These are phyloP conservation scores for Stevia rebaudiana DNA, from an alignment of 140 eudicot species.

Conservation along the genomic window DNA sequence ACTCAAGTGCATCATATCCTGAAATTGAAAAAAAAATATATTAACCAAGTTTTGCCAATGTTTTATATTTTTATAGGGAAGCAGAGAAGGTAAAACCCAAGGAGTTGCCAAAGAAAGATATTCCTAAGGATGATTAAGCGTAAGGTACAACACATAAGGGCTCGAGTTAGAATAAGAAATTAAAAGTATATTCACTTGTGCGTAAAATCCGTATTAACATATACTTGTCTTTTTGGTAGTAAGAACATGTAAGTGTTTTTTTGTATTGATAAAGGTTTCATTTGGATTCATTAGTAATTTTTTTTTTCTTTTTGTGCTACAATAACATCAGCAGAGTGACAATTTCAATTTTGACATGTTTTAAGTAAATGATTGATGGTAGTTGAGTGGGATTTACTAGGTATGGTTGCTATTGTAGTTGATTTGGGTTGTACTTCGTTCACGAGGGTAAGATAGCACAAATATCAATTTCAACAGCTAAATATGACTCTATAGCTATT, in stretches of 20 bases:
- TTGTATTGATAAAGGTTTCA: neutral
- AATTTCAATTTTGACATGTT: too few species aligned
- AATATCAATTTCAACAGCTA: too few species aligned
- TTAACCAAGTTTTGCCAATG: slow-evolving; percentile 11
- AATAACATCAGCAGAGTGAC: too few species aligned
- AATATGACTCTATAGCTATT: too few species aligned
- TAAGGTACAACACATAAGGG: slow-evolving; percentile 16
- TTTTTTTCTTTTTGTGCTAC: too few species aligned
- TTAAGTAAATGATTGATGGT: too few species aligned
- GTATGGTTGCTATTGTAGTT: too few species aligned
- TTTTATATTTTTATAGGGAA: slow-evolving; percentile 17
- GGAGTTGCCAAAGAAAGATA: slow-evolving; percentile 35
- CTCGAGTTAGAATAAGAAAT: neutral
- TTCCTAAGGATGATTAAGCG: slow-evolving; percentile 31
- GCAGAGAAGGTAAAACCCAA: slow-evolving; percentile 34
- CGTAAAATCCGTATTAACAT: slow-evolving; percentile 6
- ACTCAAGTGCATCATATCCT: neutral
- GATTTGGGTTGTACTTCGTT: too few species aligned
- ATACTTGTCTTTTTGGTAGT: slow-evolving; percentile 2
- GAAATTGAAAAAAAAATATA: neutral
- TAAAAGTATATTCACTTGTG: neutral
- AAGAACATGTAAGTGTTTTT: neutral
- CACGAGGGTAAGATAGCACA: too few species aligned
- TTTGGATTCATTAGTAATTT: too few species aligned
- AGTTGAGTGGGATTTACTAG: too few species aligned